Base-by-base conservation (phyloP, 2,329 filamentous ascomycete genomes). In the Fusarium sp. region DNA sequence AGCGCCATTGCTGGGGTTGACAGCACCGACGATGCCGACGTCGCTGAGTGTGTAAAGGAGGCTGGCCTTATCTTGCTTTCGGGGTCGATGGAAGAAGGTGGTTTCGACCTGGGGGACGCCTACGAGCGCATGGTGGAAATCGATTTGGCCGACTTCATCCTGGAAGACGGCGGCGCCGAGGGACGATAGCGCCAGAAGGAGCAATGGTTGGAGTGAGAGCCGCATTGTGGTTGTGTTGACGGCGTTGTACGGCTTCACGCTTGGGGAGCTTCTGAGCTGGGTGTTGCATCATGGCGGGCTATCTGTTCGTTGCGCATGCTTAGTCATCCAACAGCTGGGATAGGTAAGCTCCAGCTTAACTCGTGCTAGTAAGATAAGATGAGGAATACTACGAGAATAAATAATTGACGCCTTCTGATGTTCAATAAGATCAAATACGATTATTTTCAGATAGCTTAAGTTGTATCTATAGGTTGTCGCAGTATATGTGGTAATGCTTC, bases 1-100 rank as follows among this genome's bases (percentile, higher is more conserved):
- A 4, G 88, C 86, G 20, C 96, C 95, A 77, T 91, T 95, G 77
- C 90, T 92, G 3, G 96, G 96, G 75, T 98, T 97, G 49, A 98
- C 87, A 2, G 95, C 95, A 51, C 93, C 96, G 20, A 99, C 81
- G 4, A 98, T 88, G 40, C 90, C 89, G 51, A 94, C 87, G 62
- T 98, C 93, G 70, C 93, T 97, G 46, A 98, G 84, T 0, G 96
- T 97, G 80, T 98, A 99, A 55, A 99, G 87, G 40, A 99, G 86
- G 57, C 93, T 95, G 38, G 95, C 95, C 80, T 93, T 94, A 68
- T 95, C 95, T 73, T 91, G 89, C 68, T 89, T 87, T 76, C 92
- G 88, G 42, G 96, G 95, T 74, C 91, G 91, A 83, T 98, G 94
- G 88, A 98, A 98, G 87, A 98, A 97, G 74, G 95, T 98, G 66